phyloP scores from a whole-genome alignment of 2,329 filamentous ascomycete species.

The Fusarium fracticaudum region DNA sequence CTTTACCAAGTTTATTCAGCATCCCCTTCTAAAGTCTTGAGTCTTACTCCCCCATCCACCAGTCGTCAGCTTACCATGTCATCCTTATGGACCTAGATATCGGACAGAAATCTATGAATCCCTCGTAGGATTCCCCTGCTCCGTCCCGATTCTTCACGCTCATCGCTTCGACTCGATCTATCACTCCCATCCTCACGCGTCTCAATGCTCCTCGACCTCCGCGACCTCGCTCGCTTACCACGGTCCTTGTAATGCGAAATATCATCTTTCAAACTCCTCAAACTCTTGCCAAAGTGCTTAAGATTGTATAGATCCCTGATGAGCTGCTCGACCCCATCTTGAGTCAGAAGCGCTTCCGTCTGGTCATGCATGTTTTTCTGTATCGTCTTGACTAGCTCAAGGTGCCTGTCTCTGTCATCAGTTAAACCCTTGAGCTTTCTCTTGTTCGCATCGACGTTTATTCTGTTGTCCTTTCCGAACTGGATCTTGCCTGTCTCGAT shows the following conservation, averaged over 20 bases:
- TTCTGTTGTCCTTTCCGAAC: neutral
- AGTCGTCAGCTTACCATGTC: neutral
- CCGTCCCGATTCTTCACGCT: neutral
- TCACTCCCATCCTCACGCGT: neutral
- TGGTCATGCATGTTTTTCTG: constrained; percentile 2
- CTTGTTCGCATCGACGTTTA: neutral
- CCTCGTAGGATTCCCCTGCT: neutral
- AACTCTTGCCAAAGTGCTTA: constrained; percentile 11
- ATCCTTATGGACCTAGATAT: neutral
- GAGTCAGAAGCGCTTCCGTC: neutral
- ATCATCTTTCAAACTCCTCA: constrained; percentile 4
- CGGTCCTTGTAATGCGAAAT: neutral
- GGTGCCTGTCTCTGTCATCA: constrained; percentile 7
- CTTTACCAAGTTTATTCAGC: neutral
- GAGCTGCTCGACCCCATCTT: neutral
- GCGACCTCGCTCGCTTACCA: neutral
- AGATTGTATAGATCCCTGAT: constrained; percentile 16
- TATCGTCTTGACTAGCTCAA: constrained; percentile 22
- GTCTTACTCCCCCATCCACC: neutral
- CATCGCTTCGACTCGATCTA: neutral
- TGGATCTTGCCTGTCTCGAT: constrained; percentile 1
- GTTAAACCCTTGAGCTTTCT: constrained; percentile 8
- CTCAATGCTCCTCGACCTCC: neutral
- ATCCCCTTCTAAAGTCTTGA: too few species aligned
- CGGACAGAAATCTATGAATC: neutral